A percentile compares a stretch with the other conserved stretches of the same genome.
phyloP scores from a whole-genome alignment of 2,329 filamentous ascomycete genomes.

The Botrytis medusae region DNA sequence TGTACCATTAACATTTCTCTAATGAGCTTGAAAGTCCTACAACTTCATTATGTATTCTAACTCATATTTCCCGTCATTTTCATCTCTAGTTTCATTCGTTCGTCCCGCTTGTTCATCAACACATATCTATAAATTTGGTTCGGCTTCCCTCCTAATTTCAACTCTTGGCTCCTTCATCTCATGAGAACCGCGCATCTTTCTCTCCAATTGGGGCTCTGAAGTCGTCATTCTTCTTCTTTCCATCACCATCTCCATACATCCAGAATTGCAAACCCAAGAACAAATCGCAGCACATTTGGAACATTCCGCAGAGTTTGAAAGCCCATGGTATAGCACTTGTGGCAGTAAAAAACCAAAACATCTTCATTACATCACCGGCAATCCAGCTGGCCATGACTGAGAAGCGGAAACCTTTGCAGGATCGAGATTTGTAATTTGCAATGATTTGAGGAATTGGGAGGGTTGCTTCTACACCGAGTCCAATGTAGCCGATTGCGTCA shows the following conservation, averaged over 20 bases:
- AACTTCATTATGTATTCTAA: neutral
- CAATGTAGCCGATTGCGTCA: conserved; percentile 67
- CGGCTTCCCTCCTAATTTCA: neutral
- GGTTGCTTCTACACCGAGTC: conserved; percentile 76
- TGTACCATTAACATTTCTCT: conserved; percentile 3
- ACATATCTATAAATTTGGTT: neutral
- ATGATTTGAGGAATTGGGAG: conserved; percentile 78
- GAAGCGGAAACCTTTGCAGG: conserved; percentile 74
- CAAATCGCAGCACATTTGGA: conserved; percentile 75
- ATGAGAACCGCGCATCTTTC: conserved; percentile 37
- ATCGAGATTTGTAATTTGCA: conserved; percentile 65
- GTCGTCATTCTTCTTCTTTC: conserved; percentile 31
- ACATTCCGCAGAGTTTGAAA: conserved; percentile 80
- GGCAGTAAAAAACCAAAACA: conserved; percentile 80
- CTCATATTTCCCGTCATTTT: neutral
- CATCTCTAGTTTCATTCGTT: neutral
- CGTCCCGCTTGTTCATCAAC: neutral
- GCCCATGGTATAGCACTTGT: conserved; percentile 69
- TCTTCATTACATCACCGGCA: conserved; percentile 79
- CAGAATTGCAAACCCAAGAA: conserved; percentile 74
- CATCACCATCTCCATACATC: conserved; percentile 59
- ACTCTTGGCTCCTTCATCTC: neutral
- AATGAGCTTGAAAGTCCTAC: neutral
- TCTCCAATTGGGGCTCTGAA: conserved; percentile 31
- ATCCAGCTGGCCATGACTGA: conserved; percentile 78